Base-by-base conservation (phyloP, 73 alveolate genomes). In the Halteria grandinella region DNA sequence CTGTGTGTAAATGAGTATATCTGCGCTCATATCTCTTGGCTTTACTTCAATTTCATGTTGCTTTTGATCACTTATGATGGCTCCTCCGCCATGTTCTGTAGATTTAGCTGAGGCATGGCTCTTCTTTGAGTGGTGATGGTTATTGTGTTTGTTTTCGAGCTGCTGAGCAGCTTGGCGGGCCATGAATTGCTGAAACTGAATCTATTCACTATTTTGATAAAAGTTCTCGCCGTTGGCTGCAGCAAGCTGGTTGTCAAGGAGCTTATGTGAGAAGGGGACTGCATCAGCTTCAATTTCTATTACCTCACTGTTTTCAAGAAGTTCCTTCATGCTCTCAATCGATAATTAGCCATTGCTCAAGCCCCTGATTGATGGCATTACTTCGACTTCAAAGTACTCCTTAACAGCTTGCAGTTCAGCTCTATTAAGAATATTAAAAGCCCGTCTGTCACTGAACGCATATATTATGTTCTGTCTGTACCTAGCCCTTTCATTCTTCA, bases 381-480 rank as follows among this genome's bases (percentile, higher is more conserved):
- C 47, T 5, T 36, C n/a, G 5, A 5, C 11, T 36, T 36, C n/a
- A 7, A 36, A 11, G 47, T 36, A 36, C 47, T 36, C 47, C 5
- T 7, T 5, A 36, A 36, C 11, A 5, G 47, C 47, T 5, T 39
- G 15, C 10, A 62, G n/a, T 17, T 18, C 21, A 33, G 33, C 25
- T 27, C 10, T 39, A 3, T 6, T 28, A 6, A 62, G 12, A 11
- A 6, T 21, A 11, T 36, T 36, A 5, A 7, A 11, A 11, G 60
- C 78, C 21, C 10, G 10, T 15, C 20, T 8, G 24, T 79, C 90
- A 11, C 34, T 45, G 52, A 79, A 79, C 18, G 69, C 60, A 10
- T 11, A 20, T 1, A 79, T 6, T 5, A 79, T 50, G 28, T 79
- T 66, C 36, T 50, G 31, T 29, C 69, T 79, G n/a, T 20, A 34